Conservation (phyloP, 495 filamentous ascomycete genomes). For the Astrocystis sublimbata region DNA sequence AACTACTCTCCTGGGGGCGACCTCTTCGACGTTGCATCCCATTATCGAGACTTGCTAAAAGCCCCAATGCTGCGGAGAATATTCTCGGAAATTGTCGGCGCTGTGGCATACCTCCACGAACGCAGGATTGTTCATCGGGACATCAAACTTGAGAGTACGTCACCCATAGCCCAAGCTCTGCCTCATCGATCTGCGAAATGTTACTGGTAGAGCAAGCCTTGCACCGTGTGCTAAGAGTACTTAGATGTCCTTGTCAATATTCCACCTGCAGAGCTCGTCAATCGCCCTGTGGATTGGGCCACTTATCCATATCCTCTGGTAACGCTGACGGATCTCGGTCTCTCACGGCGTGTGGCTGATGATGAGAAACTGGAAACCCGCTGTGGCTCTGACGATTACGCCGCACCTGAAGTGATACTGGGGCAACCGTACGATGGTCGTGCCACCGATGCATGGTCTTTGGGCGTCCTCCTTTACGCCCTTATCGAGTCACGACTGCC, state of each 20-base stretch:
- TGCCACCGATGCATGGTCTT: constrained; percentile 88
- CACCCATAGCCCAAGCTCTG: neutral
- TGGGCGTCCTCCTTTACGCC: constrained; percentile 90
- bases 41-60: constrained; percentile 61
- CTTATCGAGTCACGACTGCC: constrained; percentile 89
- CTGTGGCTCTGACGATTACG: constrained; percentile 96
- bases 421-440: constrained; percentile 94
- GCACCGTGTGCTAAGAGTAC: constrained; percentile 18
- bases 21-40: constrained; percentile 86
- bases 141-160: constrained; percentile 95
- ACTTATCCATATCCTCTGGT: constrained; percentile 76
- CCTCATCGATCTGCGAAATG: neutral
- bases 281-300: constrained; percentile 58
- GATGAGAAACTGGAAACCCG: constrained; percentile 81
- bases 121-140: constrained; percentile 91
- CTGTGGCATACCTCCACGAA: constrained; percentile 81
- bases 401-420: constrained; percentile 93
- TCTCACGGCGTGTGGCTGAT: constrained; percentile 79
- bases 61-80: constrained; percentile 77
- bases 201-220: no score
- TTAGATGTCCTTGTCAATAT: constrained; percentile 90
- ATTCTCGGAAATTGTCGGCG: constrained; percentile 83
- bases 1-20: constrained; percentile 94
- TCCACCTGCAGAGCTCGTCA: constrained; percentile 52
- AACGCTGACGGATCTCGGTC: constrained; percentile 87